Evolutionary conservation across 257 asterid genomes (phyloP).

Genomic region (Anisodus acutangulus): DNA sequence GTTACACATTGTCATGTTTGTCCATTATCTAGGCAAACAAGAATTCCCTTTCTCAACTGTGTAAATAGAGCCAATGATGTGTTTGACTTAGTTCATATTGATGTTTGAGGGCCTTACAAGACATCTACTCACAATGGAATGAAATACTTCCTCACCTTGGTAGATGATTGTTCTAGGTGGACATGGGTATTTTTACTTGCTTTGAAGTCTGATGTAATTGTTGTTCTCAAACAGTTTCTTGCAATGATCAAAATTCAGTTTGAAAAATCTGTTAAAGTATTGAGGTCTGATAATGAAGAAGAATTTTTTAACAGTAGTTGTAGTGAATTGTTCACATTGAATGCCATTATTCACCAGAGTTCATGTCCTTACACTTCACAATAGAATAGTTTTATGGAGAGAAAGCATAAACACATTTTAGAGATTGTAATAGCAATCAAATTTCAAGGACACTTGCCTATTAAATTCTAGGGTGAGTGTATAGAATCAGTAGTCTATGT

Average conservation of each 20-base stretch:
- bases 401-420: too few species aligned
- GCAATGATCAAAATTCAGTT: neutral
- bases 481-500: too few species aligned
- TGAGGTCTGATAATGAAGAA: too few species aligned
- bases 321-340: too few species aligned
- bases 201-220: neutral
- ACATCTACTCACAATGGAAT: neutral
- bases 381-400: too few species aligned
- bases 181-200: neutral
- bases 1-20: too few species aligned
- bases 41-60: neutral
- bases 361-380: neutral
- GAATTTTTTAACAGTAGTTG: neutral
- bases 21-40: neutral
- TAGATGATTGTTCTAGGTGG: neutral
- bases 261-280: neutral
- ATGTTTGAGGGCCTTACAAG: neutral
- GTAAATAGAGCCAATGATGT: too few species aligned
- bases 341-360: too few species aligned
- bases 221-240: neutral
- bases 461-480: too few species aligned
- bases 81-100: neutral
- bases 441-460: too few species aligned
- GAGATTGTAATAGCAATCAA: too few species aligned
- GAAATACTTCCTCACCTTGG: neutral